Percentiles rank a stretch among this genome's conserved stretches.
Conservation (phyloP, 352 stramenopile genomes). For the Globisporangium spinosum region DNA sequence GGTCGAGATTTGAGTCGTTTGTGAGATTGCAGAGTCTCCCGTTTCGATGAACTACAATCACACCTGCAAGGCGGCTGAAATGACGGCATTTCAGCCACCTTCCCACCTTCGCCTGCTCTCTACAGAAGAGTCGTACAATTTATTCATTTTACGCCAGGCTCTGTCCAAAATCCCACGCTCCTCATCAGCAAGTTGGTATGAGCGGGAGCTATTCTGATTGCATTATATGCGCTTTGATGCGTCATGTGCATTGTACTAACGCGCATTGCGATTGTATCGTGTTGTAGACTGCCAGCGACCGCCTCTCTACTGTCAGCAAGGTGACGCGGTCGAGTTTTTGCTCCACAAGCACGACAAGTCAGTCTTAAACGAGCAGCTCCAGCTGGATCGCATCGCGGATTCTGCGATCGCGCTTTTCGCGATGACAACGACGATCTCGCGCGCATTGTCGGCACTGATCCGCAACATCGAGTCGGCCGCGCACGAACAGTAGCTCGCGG, state of each 20-base stretch:
- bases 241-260: slow-evolving; percentile 9
- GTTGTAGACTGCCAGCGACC: slow-evolving; percentile 65
- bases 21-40: no score
- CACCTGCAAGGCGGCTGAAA: no score
- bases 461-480: slow-evolving; percentile 48
- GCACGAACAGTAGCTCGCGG: slow-evolving; percentile 76
- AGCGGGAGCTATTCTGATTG: slow-evolving; percentile 17
- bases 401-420: slow-evolving; percentile 80
- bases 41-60: no score
- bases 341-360: slow-evolving; percentile 87
- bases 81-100: no score
- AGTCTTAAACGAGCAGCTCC: slow-evolving; percentile 85
- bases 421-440: slow-evolving; percentile 85
- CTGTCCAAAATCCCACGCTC: no score
- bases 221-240: slow-evolving; percentile 1
- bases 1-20: no score
- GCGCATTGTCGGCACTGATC: slow-evolving; percentile 58
- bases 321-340: slow-evolving; percentile 71
- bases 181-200: no score
- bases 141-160: no score
- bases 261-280: slow-evolving; percentile 13
- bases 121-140: no score
- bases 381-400: slow-evolving; percentile 83
- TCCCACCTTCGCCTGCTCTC: no score
- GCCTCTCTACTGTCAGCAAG: slow-evolving; percentile 72